Conservation (phyloP, 2,329 filamentous ascomycete genomes). For the Fusarium subglutinans region DNA sequence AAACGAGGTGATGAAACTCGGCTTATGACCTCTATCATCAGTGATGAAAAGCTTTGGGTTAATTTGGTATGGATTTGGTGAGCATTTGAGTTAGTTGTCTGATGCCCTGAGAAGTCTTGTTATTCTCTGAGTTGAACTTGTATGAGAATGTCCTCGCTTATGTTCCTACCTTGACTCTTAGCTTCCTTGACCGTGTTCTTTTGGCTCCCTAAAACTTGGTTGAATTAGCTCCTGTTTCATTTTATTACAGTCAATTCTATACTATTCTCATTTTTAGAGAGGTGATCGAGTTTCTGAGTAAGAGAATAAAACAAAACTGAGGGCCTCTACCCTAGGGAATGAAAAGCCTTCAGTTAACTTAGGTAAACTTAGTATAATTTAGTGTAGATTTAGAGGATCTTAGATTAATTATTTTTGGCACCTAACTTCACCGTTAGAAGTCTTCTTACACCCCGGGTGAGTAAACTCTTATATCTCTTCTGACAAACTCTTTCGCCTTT, state of each 20-base stretch:
- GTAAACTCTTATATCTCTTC: too few relatives aligned
- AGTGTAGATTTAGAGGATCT: too few relatives aligned
- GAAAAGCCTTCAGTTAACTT: too few relatives aligned
- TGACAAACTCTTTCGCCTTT: too few relatives aligned
- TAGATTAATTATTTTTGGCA: too few relatives aligned
- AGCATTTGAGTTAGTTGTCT: not conserved
- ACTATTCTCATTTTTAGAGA: too few relatives aligned
- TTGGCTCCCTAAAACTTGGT: not conserved
- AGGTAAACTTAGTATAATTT: too few relatives aligned
- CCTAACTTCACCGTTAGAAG: too few relatives aligned
- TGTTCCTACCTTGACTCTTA: not conserved
- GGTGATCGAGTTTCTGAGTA: too few relatives aligned
- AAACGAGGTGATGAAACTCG: not conserved
- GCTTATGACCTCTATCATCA: fast-evolving
- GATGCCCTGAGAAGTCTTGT: not conserved
- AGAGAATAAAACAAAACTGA: too few relatives aligned
- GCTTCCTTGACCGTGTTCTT: not conserved
- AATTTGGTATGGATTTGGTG: not conserved
- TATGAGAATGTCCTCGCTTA: not conserved
- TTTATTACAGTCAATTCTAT: not conserved
- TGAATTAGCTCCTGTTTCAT: not conserved
- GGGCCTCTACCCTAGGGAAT: fast-evolving
- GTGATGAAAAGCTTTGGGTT: not conserved
- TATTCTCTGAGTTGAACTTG: not conserved
- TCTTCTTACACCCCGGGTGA: too few relatives aligned